Conservation (phyloP, 495 filamentous ascomycete species). For the Aspergillus saccharolyticus region DNA sequence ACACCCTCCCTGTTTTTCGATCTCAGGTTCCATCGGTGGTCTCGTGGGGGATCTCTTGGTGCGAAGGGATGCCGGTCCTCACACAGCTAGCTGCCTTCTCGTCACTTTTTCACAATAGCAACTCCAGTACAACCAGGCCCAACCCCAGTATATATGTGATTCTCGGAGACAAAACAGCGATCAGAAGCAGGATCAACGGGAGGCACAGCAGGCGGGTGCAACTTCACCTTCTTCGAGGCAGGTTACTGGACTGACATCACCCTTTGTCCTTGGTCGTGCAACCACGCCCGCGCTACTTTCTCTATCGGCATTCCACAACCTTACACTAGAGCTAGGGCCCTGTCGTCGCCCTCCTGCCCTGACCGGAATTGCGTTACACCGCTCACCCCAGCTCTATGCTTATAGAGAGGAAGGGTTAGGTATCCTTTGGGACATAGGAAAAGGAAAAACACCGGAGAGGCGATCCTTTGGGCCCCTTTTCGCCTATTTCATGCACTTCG, state of each 20-base stretch:
- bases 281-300: constrained; percentile 11
- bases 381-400: not conserved
- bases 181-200: not conserved
- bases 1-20: constrained; percentile 15
- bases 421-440: not conserved
- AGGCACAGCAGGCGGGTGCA: not conserved
- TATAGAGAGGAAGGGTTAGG: not conserved
- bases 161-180: not conserved
- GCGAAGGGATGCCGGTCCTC: not conserved
- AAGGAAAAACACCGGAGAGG: not conserved
- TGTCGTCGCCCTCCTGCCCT: not conserved
- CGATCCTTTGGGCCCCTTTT: not conserved
- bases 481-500: not conserved
- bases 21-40: constrained; percentile 11
- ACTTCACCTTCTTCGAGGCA: not conserved
- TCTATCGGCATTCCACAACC: constrained; percentile 18
- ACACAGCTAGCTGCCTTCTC: not conserved
- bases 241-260: constrained; percentile 14
- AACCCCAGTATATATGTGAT: constrained; percentile 5
- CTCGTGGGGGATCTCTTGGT: not conserved
- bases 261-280: constrained; percentile 8
- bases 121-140: not conserved
- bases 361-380: not conserved
- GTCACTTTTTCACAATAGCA: not conserved
- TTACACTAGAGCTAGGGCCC: not conserved